Percentiles rank a stretch among this genome's conserved stretches.
phyloP scores from a whole-genome alignment of 257 asterid genomes.

The Apocynum venetum region DNA sequence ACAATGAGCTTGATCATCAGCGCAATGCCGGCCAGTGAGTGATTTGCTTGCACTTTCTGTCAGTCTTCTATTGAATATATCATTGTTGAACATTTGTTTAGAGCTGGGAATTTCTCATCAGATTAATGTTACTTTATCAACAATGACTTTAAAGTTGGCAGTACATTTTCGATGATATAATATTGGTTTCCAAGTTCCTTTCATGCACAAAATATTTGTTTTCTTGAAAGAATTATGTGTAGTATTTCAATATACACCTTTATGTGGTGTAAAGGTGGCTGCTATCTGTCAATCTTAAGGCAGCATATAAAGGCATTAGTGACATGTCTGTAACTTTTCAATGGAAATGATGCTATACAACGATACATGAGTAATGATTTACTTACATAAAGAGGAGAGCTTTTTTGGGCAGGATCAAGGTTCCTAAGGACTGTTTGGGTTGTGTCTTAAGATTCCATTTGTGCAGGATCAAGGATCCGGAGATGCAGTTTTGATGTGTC shows the following conservation, averaged over 20 bases:
- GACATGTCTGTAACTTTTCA: neutral
- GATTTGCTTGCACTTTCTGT: conserved; percentile 10
- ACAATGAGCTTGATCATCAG: conserved; percentile 98
- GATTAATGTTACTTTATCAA: neutral
- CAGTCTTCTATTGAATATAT: neutral
- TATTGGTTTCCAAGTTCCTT: neutral
- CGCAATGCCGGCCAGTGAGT: conserved; percentile 81
- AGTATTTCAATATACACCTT: neutral
- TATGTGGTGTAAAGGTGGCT: neutral
- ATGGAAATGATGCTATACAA: neutral
- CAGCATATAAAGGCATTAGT: neutral
- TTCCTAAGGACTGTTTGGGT: neutral
- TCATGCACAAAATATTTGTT: neutral
- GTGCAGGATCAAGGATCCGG: neutral
- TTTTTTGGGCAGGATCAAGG: neutral
- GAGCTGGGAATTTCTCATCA: neutral
- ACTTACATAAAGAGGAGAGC: neutral
- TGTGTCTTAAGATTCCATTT: too few species aligned
- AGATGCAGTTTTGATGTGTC: neutral
- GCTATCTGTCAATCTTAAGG: neutral
- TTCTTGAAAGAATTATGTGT: neutral
- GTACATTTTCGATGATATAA: neutral
- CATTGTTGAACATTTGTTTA: neutral
- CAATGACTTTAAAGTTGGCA: neutral
- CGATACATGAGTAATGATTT: neutral